Base-by-base conservation (phyloP, 345 rosid genomes). In the Pelargonium nanum region DNA sequence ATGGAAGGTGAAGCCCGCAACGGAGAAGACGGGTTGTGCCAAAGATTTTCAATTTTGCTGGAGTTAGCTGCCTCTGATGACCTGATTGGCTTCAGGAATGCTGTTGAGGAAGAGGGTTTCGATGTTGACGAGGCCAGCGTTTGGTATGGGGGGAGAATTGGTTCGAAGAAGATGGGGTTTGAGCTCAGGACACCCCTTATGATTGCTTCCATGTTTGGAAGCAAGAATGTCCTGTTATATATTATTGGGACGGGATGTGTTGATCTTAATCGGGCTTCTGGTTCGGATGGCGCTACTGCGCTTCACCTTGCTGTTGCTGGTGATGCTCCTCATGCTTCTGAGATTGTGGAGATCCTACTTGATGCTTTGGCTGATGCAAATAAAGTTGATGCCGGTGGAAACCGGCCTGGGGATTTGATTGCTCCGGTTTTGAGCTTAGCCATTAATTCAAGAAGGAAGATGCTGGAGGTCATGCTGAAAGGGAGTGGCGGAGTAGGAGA, bases 131-230 rank as follows among this genome's bases (percentile, higher is more conserved):
- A 79, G 67, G 68, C 74, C 0, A 77, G 87, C 34, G 68, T 82
- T 24, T 92, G 98, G 98, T 92, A 89, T 63, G 95, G 91, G 20
- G 64, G 89, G 68, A 73, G 77, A 57, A 71, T 77, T 1, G 95
- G 91, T 16, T 72, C 85, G 0, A 82, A 68, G 63, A 77, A 74
- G 79, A 82, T 87, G 89, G 77, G 87, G 12, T 75, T 78, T 9
- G 88, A 83, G 45, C 87, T 87, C 72, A 79, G 98, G 58, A 89
- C 96, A 0, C 91, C 96, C 40, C 85, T 92, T 52, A 81, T 89
- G 95, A 69, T 92, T 34, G 96, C 98, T 55, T 80, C 93, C n/a
- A 74, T 82, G 83, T 92, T 70, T 53, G 96, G 95, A 56, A 87
- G 95, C 83, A 80, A 77, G 70, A 83, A 73, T 62, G 78, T 92